Evolutionary conservation across 2,329 filamentous ascomycete species (phyloP), one percentile per base, ranked within the genome.

Genomic region (Ramichloridium luteum): DNA sequence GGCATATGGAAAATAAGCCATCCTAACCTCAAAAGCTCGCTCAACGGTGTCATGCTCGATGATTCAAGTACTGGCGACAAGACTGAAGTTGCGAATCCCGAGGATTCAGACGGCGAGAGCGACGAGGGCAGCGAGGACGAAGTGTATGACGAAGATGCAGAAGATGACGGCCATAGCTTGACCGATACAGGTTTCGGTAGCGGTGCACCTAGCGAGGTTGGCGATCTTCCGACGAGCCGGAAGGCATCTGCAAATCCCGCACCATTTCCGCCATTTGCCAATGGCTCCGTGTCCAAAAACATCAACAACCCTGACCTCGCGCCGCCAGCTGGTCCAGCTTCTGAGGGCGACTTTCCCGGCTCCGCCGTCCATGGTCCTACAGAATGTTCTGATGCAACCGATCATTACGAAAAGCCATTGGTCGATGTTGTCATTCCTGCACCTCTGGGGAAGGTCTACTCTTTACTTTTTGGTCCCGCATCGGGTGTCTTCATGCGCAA

Each of bases 1-100:
- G 92, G 92, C 37, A 96, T 98, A 36, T 98, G 90, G 90, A 93
- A 93, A 56, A 79, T 94, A 16, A 90, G 83, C 11, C 90, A 98
- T 54, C 88, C 90, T 2, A 83, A 84, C 34, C 61, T 98, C 16
- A 83, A 84, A 55, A 93, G 85, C 53, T 92, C 84, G 3, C 64
- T 93, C 3, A 94, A 94, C 41, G 88, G 90, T 3, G 83, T 92
- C 8, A 72, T 74, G 9, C 67, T 94, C 3, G 81, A 86, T 41
- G 77, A 83, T 39, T 54, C 74, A 1, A 80, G 83, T 4, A 75
- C 70, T 3, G 85, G 84, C 13, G 86, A 94, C 56, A 93, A 90
- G 61, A 93, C 84, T 0, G 86, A 92, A 48, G 90, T 93, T 56
- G 67, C 77, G 15, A 77, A 80, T 20, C 80, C 75, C 16, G 68